Percentiles rank a stretch among this genome's conserved stretches.
phyloP scores from a whole-genome alignment of 2,329 filamentous ascomycete genomes.

The Lachnellula arida region DNA sequence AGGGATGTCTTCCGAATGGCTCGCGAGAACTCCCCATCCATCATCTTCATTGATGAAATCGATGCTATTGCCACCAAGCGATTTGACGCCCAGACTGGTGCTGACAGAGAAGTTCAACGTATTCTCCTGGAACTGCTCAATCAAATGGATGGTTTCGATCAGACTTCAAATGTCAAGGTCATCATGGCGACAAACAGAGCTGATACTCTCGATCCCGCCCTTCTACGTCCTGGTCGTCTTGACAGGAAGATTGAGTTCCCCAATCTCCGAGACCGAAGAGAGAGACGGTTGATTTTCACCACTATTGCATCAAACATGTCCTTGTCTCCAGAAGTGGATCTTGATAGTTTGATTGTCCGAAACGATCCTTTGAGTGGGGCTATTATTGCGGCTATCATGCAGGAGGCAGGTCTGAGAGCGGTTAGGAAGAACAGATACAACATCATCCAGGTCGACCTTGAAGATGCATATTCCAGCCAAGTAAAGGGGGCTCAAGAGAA shows the following conservation, averaged over 20 bases:
- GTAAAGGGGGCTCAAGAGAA: constrained; percentile 76
- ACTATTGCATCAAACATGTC: constrained; percentile 99
- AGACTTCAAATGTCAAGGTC: constrained; percentile 98
- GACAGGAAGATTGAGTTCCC: constrained; percentile 99
- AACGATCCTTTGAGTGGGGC: constrained; percentile 95
- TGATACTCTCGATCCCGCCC: constrained; percentile 90
- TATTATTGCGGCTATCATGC: constrained; percentile 98
- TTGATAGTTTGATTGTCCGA: constrained; percentile 92
- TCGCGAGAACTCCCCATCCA: constrained; percentile 93
- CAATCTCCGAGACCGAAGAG: constrained; percentile 85
- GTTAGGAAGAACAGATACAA: constrained; percentile 98
- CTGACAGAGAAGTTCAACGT: constrained; percentile 96
- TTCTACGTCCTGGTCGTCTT: constrained; percentile 89
- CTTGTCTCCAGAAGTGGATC: constrained; percentile 88
- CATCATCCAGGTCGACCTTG: constrained; percentile 94
- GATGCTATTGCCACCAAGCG: constrained; percentile 98
- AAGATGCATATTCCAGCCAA: constrained; percentile 95
- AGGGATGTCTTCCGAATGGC: constrained; percentile 99
- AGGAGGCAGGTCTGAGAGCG: constrained; percentile 90
- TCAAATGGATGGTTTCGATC: constrained; percentile 99
- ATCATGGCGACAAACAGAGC: constrained; percentile 99
- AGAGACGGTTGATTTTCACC: constrained; percentile 91
- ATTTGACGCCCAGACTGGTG: constrained; percentile 97
- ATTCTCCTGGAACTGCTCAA: constrained; percentile 96
- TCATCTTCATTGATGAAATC: constrained; percentile 99